Percentiles rank a stretch among this genome's conserved stretches.
Conservation (phyloP, 208 protist genomes). For the Crithidia fasciculata region DNA sequence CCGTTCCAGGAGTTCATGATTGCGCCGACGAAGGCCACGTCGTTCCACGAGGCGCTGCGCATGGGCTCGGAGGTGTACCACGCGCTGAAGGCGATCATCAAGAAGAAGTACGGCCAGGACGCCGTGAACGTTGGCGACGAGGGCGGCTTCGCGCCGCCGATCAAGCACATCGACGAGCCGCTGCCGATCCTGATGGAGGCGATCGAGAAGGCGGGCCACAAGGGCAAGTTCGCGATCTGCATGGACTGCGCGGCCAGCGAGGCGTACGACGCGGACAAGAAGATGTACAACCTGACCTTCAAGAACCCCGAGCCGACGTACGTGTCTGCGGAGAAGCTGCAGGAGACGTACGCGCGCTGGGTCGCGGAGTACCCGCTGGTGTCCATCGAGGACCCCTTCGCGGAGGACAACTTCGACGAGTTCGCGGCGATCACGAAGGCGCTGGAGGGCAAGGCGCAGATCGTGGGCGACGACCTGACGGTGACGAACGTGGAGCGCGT, state of each 20-base stretch:
- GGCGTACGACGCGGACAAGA: constrained; percentile 95
- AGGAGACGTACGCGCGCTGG: constrained; percentile 94
- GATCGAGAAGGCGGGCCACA: constrained; percentile 96
- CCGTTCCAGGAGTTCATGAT: constrained; percentile 99
- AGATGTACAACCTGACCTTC: constrained; percentile 98
- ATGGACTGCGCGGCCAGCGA: constrained; percentile 99
- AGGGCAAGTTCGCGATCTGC: constrained; percentile 96
- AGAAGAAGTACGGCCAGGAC: constrained; percentile 96
- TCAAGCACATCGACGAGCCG: constrained; percentile 96
- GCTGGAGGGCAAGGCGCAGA: constrained; percentile 85
- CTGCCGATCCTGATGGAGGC: constrained; percentile 96
- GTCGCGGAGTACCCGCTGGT: constrained; percentile 95
- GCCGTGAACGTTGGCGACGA: constrained; percentile 98
- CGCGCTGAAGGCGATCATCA: constrained; percentile 96
- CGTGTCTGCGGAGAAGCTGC: constrained; percentile 82
- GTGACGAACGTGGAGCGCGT: constrained; percentile 98
- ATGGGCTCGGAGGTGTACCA: constrained; percentile 99
- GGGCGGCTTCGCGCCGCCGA: constrained; percentile 98
- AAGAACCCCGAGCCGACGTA: constrained; percentile 91
- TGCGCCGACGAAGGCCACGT: constrained; percentile 93
- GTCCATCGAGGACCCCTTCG: constrained; percentile 99
- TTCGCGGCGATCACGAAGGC: constrained; percentile 86
- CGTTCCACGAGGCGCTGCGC: constrained; percentile 96
- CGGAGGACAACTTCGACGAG: constrained; percentile 97
- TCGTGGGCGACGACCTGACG: constrained; percentile 99